Evolutionary conservation across 148 eudicot genomes (phyloP).

Genomic region (Pharnaceum exiguum): DNA sequence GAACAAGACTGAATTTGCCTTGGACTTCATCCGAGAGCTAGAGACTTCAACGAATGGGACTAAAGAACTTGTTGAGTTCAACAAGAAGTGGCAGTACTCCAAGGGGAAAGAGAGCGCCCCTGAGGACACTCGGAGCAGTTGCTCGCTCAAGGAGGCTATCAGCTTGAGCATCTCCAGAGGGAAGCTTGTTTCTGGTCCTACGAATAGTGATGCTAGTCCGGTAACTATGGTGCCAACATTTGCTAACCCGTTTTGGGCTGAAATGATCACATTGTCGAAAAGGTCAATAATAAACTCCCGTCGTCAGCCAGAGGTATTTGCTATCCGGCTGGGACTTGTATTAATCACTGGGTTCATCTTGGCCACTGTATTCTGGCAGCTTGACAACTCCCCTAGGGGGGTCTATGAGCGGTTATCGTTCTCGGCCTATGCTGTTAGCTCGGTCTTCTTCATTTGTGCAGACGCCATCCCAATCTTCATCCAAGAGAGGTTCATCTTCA

Average conservation of each 20-base stretch:
- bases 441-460: constrained; percentile 77
- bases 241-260: constrained; percentile 67
- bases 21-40: constrained; percentile 73
- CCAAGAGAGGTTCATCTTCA: constrained; percentile 71
- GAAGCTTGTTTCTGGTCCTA: constrained; percentile 75
- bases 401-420: constrained; percentile 77
- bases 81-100: constrained; percentile 52
- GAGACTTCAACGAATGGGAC: constrained; percentile 76
- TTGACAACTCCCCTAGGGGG: constrained; percentile 79
- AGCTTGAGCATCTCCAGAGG: constrained; percentile 85
- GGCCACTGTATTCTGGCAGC: constrained; percentile 83
- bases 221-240: constrained; percentile 60
- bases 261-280: constrained; percentile 44
- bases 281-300: constrained; percentile 63
- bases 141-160: constrained; percentile 76
- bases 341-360: constrained; percentile 80
- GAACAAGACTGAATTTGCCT: constrained; percentile 74
- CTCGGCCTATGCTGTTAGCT: constrained; percentile 81
- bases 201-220: constrained; percentile 27
- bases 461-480: constrained; percentile 80
- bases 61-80: constrained; percentile 57
- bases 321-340: constrained; percentile 57
- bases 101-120: constrained; percentile 27
- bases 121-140: constrained; percentile 27
- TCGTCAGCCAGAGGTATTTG: constrained; percentile 70